Conservation (phyloP, 129 eudicot genomes). For the Silybum marianum region DNA sequence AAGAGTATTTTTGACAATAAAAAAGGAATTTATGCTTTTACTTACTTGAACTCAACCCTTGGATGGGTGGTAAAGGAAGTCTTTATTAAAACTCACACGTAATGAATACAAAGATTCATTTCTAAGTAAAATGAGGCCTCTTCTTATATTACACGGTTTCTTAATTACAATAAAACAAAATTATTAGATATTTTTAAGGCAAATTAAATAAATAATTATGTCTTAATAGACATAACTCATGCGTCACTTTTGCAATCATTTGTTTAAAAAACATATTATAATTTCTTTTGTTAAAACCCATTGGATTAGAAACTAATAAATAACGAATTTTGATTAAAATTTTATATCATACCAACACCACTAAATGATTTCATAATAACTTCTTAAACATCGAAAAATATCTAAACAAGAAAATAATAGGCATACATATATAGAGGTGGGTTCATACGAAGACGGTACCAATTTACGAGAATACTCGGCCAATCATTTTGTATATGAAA, state of each 20-base stretch:
- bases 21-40: slow-evolving; percentile 20
- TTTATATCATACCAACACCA: no score
- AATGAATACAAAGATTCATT: slow-evolving; percentile 34
- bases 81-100: slow-evolving; percentile 35
- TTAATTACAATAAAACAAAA: not conserved
- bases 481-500: no score
- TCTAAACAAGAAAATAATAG: no score
- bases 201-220: not conserved
- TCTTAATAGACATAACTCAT: not conserved
- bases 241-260: not conserved
- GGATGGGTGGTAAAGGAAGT: slow-evolving; percentile 25
- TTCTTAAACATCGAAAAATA: no score
- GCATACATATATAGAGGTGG: no score
- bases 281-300: not conserved
- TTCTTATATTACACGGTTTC: slow-evolving; percentile 21
- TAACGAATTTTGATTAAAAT: not conserved
- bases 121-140: slow-evolving; percentile 19
- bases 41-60: slow-evolving; percentile 37
- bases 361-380: no score
- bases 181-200: not conserved
- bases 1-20: not conserved
- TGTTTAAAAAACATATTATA: not conserved
- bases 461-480: no score
- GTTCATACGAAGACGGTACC: no score
- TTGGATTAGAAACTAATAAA: no score